phyloP scores from a whole-genome alignment of 257 asterid species.

The Cruciata laevipes region DNA sequence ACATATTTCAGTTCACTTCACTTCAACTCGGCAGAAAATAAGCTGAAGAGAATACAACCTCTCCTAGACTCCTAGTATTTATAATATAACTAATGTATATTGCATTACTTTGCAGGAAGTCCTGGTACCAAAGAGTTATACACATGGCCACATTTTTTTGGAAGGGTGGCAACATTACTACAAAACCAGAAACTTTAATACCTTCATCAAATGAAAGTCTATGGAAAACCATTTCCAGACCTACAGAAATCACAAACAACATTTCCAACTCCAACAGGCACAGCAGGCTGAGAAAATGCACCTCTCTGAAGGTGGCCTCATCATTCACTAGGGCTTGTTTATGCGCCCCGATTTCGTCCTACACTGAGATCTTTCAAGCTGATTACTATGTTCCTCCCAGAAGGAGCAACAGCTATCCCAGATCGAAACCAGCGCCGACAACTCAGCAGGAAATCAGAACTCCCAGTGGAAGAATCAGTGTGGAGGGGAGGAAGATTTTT shows the following conservation, averaged over 20 bases:
- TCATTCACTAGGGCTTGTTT: constrained; percentile 74
- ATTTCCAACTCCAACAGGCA: constrained; percentile 27
- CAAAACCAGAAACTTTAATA: constrained; percentile 34
- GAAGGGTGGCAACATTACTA: constrained; percentile 28
- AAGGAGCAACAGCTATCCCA: constrained; percentile 65
- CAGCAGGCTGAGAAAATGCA: constrained; percentile 65
- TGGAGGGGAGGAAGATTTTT: constrained; percentile 65
- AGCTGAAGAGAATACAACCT: too few species aligned
- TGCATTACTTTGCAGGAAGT: constrained; percentile 40
- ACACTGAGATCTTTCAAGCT: constrained; percentile 62
- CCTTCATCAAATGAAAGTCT: constrained; percentile 33
- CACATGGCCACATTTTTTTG: constrained; percentile 56
- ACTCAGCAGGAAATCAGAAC: constrained; percentile 33
- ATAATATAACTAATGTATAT: not conserved
- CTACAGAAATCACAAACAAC: constrained; percentile 28
- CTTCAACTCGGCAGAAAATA: too few species aligned
- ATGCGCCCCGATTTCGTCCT: constrained; percentile 80
- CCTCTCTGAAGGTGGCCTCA: constrained; percentile 61
- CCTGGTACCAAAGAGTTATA: constrained; percentile 87
- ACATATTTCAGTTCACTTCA: too few species aligned
- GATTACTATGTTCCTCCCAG: constrained; percentile 52
- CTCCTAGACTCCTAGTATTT: too few species aligned
- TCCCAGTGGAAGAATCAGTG: constrained; percentile 60
- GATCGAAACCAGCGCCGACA: constrained; percentile 33
- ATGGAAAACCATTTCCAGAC: constrained; percentile 47